Percentiles rank a stretch among this genome's conserved stretches.
These are phyloP conservation scores for Brasenia schreberi DNA, from an alignment of 164 flowering plant species.

Conservation along the genomic window DNA sequence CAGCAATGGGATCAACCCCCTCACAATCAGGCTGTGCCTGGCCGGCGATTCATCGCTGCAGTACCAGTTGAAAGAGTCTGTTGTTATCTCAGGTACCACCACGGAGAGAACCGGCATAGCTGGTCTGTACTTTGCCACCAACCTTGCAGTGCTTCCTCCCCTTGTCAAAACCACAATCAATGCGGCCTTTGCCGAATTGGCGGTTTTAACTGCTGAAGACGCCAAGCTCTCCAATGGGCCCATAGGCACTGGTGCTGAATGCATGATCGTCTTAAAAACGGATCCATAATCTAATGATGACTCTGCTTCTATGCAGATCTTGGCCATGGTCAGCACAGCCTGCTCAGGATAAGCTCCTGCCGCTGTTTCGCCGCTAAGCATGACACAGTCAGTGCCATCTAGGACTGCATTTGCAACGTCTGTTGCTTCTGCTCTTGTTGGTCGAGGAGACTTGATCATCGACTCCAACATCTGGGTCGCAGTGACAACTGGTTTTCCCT, in stretches of 20 bases:
- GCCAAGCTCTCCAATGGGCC: slow-evolving; percentile 84
- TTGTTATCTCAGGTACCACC: slow-evolving; percentile 70
- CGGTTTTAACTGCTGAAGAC: slow-evolving; percentile 70
- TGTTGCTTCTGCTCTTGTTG: slow-evolving; percentile 80
- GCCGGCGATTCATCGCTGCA: slow-evolving; percentile 87
- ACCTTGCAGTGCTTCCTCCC: slow-evolving; percentile 80
- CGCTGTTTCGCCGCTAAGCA: slow-evolving; percentile 90
- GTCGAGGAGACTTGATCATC: slow-evolving; percentile 86
- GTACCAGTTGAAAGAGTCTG: slow-evolving; percentile 70
- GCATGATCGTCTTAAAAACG: slow-evolving; percentile 53
- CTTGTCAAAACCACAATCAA: slow-evolving; percentile 68
- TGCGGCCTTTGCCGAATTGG: slow-evolving; percentile 50
- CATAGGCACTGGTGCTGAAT: slow-evolving; percentile 77
- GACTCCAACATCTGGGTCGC: slow-evolving; percentile 83
- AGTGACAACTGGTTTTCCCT: slow-evolving; percentile 85
- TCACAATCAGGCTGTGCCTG: slow-evolving; percentile 68
- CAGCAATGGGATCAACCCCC: slow-evolving; percentile 65
- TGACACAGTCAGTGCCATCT: slow-evolving; percentile 89
- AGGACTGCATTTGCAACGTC: slow-evolving; percentile 80
- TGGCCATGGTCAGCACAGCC: slow-evolving; percentile 79
- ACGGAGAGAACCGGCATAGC: slow-evolving; percentile 72
- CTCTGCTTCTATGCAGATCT: slow-evolving; percentile 77
- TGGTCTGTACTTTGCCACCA: slow-evolving; percentile 84
- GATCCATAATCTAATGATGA: slow-evolving; percentile 61
- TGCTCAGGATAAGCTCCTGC: slow-evolving; percentile 91